Percentiles rank a stretch among this genome's conserved stretches.
Evolutionary conservation across 768 basidiomycete genomes (phyloP).

Genomic region (Pleurotus salmoneostramineus): DNA sequence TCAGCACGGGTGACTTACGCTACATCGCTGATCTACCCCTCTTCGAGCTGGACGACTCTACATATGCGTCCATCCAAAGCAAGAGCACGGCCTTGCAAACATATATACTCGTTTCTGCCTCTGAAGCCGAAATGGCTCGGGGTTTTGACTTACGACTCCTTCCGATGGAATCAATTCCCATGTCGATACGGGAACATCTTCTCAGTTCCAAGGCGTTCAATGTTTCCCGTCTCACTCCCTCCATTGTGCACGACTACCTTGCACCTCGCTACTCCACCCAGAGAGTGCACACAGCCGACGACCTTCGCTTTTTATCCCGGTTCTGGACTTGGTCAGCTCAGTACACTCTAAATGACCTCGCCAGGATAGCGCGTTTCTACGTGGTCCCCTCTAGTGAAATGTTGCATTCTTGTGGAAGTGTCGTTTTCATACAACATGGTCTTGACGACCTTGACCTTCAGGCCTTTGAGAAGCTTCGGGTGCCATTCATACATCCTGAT

Average conservation of each 20-base stretch:
- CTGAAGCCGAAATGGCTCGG: too few relatives aligned
- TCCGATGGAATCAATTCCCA: too few relatives aligned
- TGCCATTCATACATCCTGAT: slow-evolving; percentile 28
- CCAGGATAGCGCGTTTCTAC: not conserved
- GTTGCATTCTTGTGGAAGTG: not conserved
- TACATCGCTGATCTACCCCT: too few relatives aligned
- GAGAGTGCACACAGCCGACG: too few relatives aligned
- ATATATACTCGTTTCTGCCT: too few relatives aligned
- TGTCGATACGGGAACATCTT: too few relatives aligned
- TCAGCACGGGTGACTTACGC: too few relatives aligned
- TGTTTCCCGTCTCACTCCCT: not conserved
- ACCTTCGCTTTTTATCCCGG: slow-evolving; percentile 26
- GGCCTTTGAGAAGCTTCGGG: slow-evolving; percentile 22
- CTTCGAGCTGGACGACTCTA: too few relatives aligned
- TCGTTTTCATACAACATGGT: slow-evolving; percentile 22
- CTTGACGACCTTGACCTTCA: slow-evolving; percentile 17
- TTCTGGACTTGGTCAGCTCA: slow-evolving; percentile 42
- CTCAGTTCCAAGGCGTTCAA: not conserved
- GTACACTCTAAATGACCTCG: not conserved
- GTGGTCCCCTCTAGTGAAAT: not conserved
- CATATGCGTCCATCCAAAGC: too few relatives aligned
- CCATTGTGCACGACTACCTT: not conserved
- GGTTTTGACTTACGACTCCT: too few relatives aligned
- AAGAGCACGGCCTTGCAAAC: too few relatives aligned
- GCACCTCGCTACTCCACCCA: not conserved